Evolutionary conservation across 768 basidiomycete genomes (phyloP), one percentile per base, ranked within the genome.

Genomic region (Clavaria fumosa): DNA sequence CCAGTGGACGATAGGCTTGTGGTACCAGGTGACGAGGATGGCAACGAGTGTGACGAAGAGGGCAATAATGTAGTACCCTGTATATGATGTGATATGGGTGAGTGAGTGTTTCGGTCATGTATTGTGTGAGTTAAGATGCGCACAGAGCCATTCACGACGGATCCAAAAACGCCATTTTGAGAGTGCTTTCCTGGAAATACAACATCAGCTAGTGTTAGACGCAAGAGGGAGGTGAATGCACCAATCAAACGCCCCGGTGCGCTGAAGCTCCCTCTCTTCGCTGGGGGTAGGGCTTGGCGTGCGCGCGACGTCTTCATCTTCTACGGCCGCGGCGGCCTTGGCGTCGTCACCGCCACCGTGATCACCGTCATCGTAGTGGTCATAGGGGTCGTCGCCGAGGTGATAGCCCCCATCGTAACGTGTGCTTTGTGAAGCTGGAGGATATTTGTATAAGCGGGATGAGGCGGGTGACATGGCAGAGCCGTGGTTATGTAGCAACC

Each of bases 1-100:
- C 69, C 69, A 72, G 7, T 66, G 38, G 3, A 88, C 76, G 44
- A 90, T 85, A 62, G 78, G 66, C 39, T 64, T 63, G 49, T 86
- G 75, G 47, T 70, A 80, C 7, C 80, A 52, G 6, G 66, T 61
- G 35, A 79, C 61, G 39, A 83, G 66, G 2, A 59, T 59, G 9
- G 65, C 60, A 17, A 78, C 14, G 37, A 66, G 58, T 23, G 70
- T 34, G 37, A 72, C 54, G 22, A 81, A 35, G 33, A 64, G 43
- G 2, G 62, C 41, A n/a, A 58, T 50, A 5, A 77, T 55, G 39
- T 75, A 77, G 47, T 68, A 72, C 54, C 64, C 67, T 70, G 33
- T 30, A 31, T 38, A 12, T 32, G 31, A 23, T n/a, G n/a, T n/a
- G 17, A 32, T 32, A 7, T 19, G 23, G 27, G 17, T 32, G 26